A percentile compares a stretch with the other conserved stretches of the same genome.
Evolutionary conservation across 495 filamentous ascomycete genomes (phyloP).

Genomic region (Talaromyces borbonicus): DNA sequence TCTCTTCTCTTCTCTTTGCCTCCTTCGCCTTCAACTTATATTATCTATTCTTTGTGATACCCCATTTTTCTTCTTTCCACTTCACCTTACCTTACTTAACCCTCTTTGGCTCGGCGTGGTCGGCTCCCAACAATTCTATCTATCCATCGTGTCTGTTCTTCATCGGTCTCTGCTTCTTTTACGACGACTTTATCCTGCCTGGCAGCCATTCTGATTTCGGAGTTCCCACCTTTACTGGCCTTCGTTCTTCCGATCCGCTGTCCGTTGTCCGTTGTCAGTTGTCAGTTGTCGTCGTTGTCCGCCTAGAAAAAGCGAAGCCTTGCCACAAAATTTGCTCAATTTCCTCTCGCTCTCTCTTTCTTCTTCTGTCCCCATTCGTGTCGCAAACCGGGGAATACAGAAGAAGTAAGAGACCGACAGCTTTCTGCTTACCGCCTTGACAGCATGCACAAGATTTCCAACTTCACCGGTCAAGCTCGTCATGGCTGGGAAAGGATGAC

Average conservation of each 20-base stretch:
- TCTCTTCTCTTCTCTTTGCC: slow-evolving; percentile 13
- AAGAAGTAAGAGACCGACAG: slow-evolving; percentile 37
- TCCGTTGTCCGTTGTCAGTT: too few relatives aligned
- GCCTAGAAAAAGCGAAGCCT: too few relatives aligned
- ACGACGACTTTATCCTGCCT: too few relatives aligned
- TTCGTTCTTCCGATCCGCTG: too few relatives aligned
- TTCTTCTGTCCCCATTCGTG: slow-evolving; percentile 19
- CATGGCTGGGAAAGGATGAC: slow-evolving; percentile 91
- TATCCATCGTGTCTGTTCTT: slow-evolving; percentile 13
- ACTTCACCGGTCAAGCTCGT: slow-evolving; percentile 69
- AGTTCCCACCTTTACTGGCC: too few relatives aligned
- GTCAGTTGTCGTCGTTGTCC: too few relatives aligned
- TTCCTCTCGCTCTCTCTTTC: too few relatives aligned
- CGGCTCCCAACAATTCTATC: slow-evolving; percentile 10
- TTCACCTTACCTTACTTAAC: slow-evolving; percentile 15
- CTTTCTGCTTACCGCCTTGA: slow-evolving; percentile 15
- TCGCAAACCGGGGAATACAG: slow-evolving; percentile 13
- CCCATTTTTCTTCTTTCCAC: too few relatives aligned
- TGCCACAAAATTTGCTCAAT: too few relatives aligned
- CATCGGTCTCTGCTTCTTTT: too few relatives aligned
- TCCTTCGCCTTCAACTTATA: not conserved
- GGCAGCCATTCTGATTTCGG: too few relatives aligned
- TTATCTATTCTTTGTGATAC: too few relatives aligned
- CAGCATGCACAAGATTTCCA: slow-evolving; percentile 88
- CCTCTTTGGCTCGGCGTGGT: slow-evolving; percentile 12